Evolutionary conservation across 1,284 basidiomycete species (phyloP), one percentile per base, ranked within the genome.

Genomic region (Pulchroboletus neoregius): DNA sequence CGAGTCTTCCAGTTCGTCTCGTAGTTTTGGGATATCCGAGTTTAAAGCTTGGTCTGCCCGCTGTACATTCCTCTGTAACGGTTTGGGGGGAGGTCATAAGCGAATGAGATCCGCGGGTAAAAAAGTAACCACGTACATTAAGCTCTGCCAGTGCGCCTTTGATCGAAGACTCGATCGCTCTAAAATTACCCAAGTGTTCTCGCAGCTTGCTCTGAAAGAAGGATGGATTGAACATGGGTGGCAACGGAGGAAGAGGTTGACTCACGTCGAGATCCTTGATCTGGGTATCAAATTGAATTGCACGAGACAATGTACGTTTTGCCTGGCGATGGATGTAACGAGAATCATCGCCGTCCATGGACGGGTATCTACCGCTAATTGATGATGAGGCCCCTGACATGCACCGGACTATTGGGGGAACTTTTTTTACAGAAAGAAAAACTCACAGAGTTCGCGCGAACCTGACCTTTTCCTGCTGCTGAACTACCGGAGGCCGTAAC

Each of bases 201-300:
- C 80, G 73, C 38, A 87, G 73, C 57, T 74, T 78, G 39, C 71
- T 71, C 85, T 87, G 57, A 12, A 35, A 31, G 2, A 5, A n/a
- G 6, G 13, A 11, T 26, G 6, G 24, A 12, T 16, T 2, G 34
- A 20, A 20, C 22, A 23, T 26, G 34, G 10, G 33, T 41, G 38
- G 28, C 30, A 12, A 15, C 4, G 0, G 22, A n/a, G 12, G 15
- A 38, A 15, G 1, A 3, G 3, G 5, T 20, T 4, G 34, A 56
- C 71, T 50, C 44, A 82, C 84, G 71, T 87, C 83, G 49, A 88
- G 69, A 45, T 82, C 80, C 61, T 81, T 83, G 72, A 87, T 80
- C 55, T 79, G 75, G 45, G 69, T 66, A 60, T 87, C 84, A 48
- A 79, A 78, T 51, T 72, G 67, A 2, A 73, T 55, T 2, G 80